phyloP scores from a whole-genome alignment of 2,329 filamentous ascomycete species.

The Triangularia verruculosa region DNA sequence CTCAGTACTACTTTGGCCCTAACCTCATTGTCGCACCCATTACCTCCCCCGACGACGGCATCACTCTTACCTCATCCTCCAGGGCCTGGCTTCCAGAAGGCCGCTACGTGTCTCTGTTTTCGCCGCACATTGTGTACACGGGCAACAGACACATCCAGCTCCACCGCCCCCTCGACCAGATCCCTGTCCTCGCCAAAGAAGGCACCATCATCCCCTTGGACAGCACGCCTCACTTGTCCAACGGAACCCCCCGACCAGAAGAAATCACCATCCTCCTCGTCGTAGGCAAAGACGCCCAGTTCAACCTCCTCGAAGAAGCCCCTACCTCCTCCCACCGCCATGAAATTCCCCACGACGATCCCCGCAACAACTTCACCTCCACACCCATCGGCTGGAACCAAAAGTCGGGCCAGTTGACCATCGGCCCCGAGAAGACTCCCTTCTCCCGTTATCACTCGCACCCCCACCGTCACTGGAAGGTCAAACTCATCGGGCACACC shows the following conservation, averaged over 20 bases:
- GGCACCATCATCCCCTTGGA: constrained; percentile 60
- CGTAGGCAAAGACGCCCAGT: constrained; percentile 46
- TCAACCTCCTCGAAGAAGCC: constrained; percentile 49
- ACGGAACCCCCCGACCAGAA: constrained; percentile 47
- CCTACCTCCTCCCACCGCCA: background rate
- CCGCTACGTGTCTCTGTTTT: constrained; percentile 57
- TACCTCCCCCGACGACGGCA: constrained; percentile 46
- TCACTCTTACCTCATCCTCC: constrained; percentile 46
- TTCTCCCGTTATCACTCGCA: constrained; percentile 10
- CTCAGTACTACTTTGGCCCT: constrained; percentile 58
- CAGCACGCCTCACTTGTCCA: constrained; percentile 37
- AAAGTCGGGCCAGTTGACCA: constrained; percentile 18
- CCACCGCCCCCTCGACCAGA: constrained; percentile 46
- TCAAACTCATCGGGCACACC: constrained; percentile 27
- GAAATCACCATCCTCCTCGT: constrained; percentile 48
- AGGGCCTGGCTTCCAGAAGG: constrained; percentile 56
- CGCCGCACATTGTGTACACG: constrained; percentile 52
- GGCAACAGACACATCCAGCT: constrained; percentile 51
- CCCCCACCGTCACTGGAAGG: constrained; percentile 22
- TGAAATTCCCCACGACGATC: constrained; percentile 10
- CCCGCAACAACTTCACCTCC: constrained; percentile 17
- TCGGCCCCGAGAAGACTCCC: constrained; percentile 21
- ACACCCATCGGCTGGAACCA: constrained; percentile 27
- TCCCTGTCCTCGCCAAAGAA: constrained; percentile 53
- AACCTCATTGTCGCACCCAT: constrained; percentile 56